A percentile compares a stretch with the other conserved stretches of the same genome.
Conservation (phyloP, 371 early-diverging fungal genomes). For the Mycotypha africana region DNA sequence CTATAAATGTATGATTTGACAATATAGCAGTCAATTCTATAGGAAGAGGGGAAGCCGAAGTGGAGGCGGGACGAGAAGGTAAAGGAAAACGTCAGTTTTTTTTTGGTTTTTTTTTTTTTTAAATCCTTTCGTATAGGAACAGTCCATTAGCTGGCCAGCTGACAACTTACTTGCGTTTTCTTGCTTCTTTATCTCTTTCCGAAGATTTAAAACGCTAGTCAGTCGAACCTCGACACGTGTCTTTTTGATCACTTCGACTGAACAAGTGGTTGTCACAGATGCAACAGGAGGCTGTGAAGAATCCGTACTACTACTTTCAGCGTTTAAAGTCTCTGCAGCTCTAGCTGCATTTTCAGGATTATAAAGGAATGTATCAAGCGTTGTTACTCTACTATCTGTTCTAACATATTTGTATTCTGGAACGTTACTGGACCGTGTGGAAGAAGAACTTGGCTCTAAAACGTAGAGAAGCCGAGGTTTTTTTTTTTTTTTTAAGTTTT, state of each 20-base stretch:
- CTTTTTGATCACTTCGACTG: slow-evolving; percentile 5
- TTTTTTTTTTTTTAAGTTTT: slow-evolving; percentile 1
- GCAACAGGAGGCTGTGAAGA: neutral
- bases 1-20: slow-evolving; percentile 82
- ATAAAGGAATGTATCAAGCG: slow-evolving; percentile 55
- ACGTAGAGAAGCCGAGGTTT: too few relatives aligned
- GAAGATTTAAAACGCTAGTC: slow-evolving; percentile 70
- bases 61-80: too few relatives aligned
- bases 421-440: too few relatives aligned
- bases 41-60: too few relatives aligned
- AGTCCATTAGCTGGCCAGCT: too few relatives aligned
- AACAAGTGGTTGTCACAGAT: slow-evolving; percentile 5
- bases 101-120: too few relatives aligned
- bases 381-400: slow-evolving; percentile 69
- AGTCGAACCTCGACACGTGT: slow-evolving; percentile 63
- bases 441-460: too few relatives aligned
- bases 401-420: slow-evolving; percentile 67
- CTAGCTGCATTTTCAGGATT: slow-evolving; percentile 4
- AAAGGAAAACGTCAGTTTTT: too few relatives aligned
- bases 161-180: slow-evolving; percentile 53
- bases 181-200: slow-evolving; percentile 61
- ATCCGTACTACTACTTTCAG: slow-evolving; percentile 2
- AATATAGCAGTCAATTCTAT: slow-evolving; percentile 69
- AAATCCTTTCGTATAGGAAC: too few relatives aligned
- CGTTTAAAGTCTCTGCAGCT: neutral